Base-by-base conservation (phyloP, 371 early-diverging fungal species). In the Sporodiniella umbellata region DNA sequence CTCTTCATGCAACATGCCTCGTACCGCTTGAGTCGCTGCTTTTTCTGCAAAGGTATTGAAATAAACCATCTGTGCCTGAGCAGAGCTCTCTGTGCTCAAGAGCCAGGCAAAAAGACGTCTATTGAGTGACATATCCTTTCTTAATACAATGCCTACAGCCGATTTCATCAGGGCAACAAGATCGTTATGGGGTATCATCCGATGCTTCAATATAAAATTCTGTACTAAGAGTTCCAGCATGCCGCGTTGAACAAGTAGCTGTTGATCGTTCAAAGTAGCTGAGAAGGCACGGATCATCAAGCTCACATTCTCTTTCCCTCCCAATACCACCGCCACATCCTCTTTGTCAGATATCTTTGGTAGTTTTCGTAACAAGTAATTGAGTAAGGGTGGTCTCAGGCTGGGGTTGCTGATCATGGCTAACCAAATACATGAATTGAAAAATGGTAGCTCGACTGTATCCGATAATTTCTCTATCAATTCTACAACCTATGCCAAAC, bases 41-140 rank as follows among this genome's bases (percentile, higher is more conserved):
- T 61, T 67, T 48, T 73, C 70, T 4, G 64, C 72, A 58, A 52
- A 71, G 2, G 53, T 48, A 19, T 55, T 46, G 12, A 77, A 73
- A 39, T 77, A 77, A 10, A 33, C 35, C 8, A 65, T 28, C 19
- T 77, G 73, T 3, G 60, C 50, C 25, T 71, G 70, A 1, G 71
- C 50, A 4, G 48, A 48, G 0, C 53, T 51, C 11, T 68, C 70
- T 22, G 46, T 64, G 28, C 75, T 93, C 22, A 93, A 66, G 3
- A 95, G 64, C 96, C 95, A 95, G 4, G 93, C 80, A 66, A 93
- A 95, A 22, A 95, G 70, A 30, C 97, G 72, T 40, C 95, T 70
- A 53, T 93, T 96, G 19, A 96, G 79, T 2, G 95, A 93, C 94
- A 96, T 95, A 60, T 96, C 97, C 60, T 89, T 90, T 28, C 90